These are phyloP conservation scores for Fusarium fujikuroi DNA, from an alignment of 2,329 filamentous ascomycete species.

Conservation along the genomic window DNA sequence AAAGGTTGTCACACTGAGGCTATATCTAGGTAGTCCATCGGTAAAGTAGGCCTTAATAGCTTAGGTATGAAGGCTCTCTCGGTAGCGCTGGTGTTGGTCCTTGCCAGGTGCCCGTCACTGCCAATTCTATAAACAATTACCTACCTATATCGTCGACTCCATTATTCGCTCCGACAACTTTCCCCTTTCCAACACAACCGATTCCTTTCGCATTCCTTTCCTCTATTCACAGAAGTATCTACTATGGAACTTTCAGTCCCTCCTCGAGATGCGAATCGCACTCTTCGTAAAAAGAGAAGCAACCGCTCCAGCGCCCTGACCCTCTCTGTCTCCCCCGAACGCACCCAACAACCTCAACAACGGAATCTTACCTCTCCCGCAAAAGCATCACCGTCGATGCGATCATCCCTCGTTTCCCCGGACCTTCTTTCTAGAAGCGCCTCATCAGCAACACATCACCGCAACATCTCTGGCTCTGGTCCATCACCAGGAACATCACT, in stretches of 20 bases:
- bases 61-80: neutral
- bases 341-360: neutral
- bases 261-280: slow-evolving; percentile 9
- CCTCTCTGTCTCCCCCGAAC: slow-evolving; percentile 29
- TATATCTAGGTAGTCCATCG: neutral
- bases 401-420: slow-evolving; percentile 19
- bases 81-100: neutral
- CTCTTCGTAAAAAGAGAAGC: slow-evolving; percentile 31
- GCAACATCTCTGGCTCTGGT: slow-evolving; percentile 3
- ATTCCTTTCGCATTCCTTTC: neutral
- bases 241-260: slow-evolving; percentile 26
- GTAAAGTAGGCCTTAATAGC: neutral
- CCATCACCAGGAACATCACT: slow-evolving; percentile 14
- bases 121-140: neutral
- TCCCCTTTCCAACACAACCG: neutral
- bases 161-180: no score
- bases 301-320: slow-evolving; percentile 17
- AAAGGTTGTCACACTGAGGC: slow-evolving; percentile 25
- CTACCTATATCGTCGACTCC: neutral
- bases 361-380: slow-evolving; percentile 23
- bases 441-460: slow-evolving; percentile 7
- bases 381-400: neutral
- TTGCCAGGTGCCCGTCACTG: slow-evolving; percentile 22
- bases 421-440: slow-evolving; percentile 10
- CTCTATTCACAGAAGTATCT: neutral